phyloP scores from a whole-genome alignment of 768 basidiomycete species.

The Phylloporus arenicola region DNA sequence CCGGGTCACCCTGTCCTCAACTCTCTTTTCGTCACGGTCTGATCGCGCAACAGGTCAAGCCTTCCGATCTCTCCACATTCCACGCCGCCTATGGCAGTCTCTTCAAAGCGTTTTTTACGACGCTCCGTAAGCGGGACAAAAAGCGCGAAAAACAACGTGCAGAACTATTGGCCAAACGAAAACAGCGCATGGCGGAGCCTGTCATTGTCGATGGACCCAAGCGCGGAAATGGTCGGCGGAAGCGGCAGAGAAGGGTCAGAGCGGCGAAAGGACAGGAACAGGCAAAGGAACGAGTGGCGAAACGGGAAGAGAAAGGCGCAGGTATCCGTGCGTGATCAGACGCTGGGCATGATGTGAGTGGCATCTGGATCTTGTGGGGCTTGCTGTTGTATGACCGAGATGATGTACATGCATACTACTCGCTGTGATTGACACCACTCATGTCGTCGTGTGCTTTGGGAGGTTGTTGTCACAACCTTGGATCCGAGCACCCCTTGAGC shows the following conservation, averaged over 20 bases:
- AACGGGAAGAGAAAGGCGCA: constrained; percentile 42
- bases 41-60: constrained; percentile 39
- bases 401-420: not conserved
- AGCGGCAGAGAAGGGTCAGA: constrained; percentile 66
- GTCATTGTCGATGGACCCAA: constrained; percentile 71
- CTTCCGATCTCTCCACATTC: constrained; percentile 62
- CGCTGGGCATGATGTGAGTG: not conserved
- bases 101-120: constrained; percentile 73
- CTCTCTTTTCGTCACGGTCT: too few relatives aligned
- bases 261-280: constrained; percentile 65
- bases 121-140: constrained; percentile 89
- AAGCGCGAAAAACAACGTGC: constrained; percentile 80
- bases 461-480: too few relatives aligned
- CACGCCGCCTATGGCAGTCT: constrained; percentile 69
- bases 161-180: constrained; percentile 63
- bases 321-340: not conserved
- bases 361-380: not conserved
- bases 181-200: constrained; percentile 68
- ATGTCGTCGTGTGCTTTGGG: too few relatives aligned
- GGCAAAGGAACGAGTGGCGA: constrained; percentile 55
- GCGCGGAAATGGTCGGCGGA: constrained; percentile 65
- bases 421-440: too few relatives aligned
- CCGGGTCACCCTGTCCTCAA: too few relatives aligned
- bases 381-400: not conserved
- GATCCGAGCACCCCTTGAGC: too few relatives aligned